A percentile compares a stretch with the other conserved stretches of the same genome.
These are phyloP conservation scores for Phaeotremella skinneri DNA, from an alignment of 768 basidiomycete species.

Conservation along the genomic window DNA sequence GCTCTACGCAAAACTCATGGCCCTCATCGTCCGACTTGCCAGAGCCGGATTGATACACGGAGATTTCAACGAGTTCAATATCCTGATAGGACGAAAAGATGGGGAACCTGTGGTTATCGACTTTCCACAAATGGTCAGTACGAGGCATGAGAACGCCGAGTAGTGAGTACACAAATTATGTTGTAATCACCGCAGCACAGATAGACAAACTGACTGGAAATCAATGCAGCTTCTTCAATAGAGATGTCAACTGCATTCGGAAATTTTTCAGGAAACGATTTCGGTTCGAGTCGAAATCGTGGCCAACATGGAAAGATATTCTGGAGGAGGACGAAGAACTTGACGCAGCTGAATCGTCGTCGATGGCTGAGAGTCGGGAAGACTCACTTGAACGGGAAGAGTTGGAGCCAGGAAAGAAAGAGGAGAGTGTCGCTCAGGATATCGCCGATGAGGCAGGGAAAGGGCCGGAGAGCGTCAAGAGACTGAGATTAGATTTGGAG, in stretches of 20 bases:
- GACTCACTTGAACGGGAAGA: slow-evolving; percentile 9
- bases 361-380: slow-evolving; percentile 15
- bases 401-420: slow-evolving; percentile 12
- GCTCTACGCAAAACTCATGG: slow-evolving; percentile 89
- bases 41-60: slow-evolving; percentile 95
- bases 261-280: slow-evolving; percentile 88
- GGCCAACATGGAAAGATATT: slow-evolving; percentile 76
- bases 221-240: slow-evolving; percentile 84
- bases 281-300: slow-evolving; percentile 83
- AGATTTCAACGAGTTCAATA: slow-evolving; percentile 99
- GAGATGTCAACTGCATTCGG: slow-evolving; percentile 94
- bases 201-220: neutral
- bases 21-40: slow-evolving; percentile 90
- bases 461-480: slow-evolving; percentile 36
- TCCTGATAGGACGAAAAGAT: slow-evolving; percentile 75
- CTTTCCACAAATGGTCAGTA: slow-evolving; percentile 99
- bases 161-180: slow-evolving; percentile 60
- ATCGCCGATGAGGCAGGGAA: slow-evolving; percentile 10
- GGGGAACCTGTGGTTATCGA: slow-evolving; percentile 88
- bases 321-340: slow-evolving; percentile 54
- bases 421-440: slow-evolving; percentile 16
- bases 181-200: neutral
- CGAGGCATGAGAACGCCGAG: slow-evolving; percentile 93
- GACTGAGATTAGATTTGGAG: slow-evolving; percentile 69
- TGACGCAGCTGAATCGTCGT: slow-evolving; percentile 1